Conservation (phyloP, 495 filamentous ascomycete species). For the Podospora fimiseda region DNA sequence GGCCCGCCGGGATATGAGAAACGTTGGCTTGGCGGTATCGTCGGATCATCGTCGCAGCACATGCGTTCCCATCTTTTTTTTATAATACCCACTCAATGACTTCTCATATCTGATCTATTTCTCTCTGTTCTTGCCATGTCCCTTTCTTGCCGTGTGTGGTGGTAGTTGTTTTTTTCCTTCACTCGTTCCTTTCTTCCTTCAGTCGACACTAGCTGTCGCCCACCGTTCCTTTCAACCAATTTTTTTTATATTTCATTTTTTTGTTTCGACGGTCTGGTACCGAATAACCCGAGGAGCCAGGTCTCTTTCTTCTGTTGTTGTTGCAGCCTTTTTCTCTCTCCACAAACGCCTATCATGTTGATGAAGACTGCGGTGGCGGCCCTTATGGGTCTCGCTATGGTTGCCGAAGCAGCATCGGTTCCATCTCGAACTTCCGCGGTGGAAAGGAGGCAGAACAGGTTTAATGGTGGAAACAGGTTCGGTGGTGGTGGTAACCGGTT, state of each 20-base stretch:
- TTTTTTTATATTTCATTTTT: slow-evolving; percentile 29
- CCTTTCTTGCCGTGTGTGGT: slow-evolving; percentile 34
- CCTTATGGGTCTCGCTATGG: slow-evolving; percentile 36
- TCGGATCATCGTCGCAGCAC: slow-evolving; percentile 22
- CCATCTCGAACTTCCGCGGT: slow-evolving; percentile 24
- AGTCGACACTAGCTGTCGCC: slow-evolving; percentile 34
- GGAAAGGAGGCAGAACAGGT: slow-evolving; percentile 15
- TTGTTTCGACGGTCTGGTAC: slow-evolving; percentile 42
- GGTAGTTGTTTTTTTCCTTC: slow-evolving; percentile 38
- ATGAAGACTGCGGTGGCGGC: slow-evolving; percentile 39
- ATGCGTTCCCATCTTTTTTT: slow-evolving; percentile 17
- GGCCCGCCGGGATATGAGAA: slow-evolving; percentile 35
- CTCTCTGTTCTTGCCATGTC: slow-evolving; percentile 23
- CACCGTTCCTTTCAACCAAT: slow-evolving; percentile 28
- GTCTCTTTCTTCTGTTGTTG: slow-evolving; percentile 9
- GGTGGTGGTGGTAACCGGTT: background rate
- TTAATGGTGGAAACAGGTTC: slow-evolving; percentile 4
- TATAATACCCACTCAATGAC: slow-evolving; percentile 18
- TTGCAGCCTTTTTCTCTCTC: background rate
- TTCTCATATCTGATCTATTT: slow-evolving; percentile 16
- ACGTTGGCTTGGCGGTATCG: slow-evolving; percentile 32
- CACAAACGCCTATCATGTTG: slow-evolving; percentile 36
- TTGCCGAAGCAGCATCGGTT: slow-evolving; percentile 35
- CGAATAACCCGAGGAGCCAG: slow-evolving; percentile 22
- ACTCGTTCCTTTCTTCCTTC: slow-evolving; percentile 43